Evolutionary conservation across 148 eudicot genomes (phyloP).

Genomic region (Simmondsia chinensis): DNA sequence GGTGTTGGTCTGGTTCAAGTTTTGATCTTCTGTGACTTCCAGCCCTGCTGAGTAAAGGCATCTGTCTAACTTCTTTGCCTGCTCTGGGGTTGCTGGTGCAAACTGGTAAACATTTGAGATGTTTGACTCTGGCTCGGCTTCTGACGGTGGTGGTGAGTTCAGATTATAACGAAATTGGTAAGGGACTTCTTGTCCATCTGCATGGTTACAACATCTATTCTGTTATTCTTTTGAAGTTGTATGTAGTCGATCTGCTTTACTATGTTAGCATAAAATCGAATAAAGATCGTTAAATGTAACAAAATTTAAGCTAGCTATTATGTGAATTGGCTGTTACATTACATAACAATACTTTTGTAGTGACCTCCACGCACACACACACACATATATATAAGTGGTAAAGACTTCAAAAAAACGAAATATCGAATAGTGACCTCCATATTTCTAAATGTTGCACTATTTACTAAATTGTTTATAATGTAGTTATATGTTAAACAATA

Average conservation of each 20-base stretch:
- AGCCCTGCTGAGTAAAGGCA: conserved; percentile 8
- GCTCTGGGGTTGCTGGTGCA: conserved; percentile 46
- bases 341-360: too few species aligned
- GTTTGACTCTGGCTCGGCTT: conserved; percentile 14
- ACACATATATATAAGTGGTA: too few species aligned
- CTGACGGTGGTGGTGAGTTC: conserved; percentile 22
- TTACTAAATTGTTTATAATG: too few species aligned
- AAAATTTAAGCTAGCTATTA: neutral
- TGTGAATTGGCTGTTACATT: too few species aligned
- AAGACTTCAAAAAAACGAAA: too few species aligned
- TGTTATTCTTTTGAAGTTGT: too few species aligned
- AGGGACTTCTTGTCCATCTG: conserved; percentile 31
- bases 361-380: too few species aligned
- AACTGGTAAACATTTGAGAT: conserved; percentile 23
- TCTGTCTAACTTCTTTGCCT: conserved; percentile 20
- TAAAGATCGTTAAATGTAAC: neutral
- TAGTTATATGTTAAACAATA: too few species aligned
- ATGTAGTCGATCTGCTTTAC: too few species aligned
- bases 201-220: neutral
- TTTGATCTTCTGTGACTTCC: conserved; percentile 18
- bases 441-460: too few species aligned
- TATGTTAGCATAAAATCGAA: neutral
- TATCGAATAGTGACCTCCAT: too few species aligned
- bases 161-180: conserved; percentile 15
- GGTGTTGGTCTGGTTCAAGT: conserved; percentile 24